phyloP scores from a whole-genome alignment of 1,284 basidiomycete genomes.

The Ganoderma meredithae region DNA sequence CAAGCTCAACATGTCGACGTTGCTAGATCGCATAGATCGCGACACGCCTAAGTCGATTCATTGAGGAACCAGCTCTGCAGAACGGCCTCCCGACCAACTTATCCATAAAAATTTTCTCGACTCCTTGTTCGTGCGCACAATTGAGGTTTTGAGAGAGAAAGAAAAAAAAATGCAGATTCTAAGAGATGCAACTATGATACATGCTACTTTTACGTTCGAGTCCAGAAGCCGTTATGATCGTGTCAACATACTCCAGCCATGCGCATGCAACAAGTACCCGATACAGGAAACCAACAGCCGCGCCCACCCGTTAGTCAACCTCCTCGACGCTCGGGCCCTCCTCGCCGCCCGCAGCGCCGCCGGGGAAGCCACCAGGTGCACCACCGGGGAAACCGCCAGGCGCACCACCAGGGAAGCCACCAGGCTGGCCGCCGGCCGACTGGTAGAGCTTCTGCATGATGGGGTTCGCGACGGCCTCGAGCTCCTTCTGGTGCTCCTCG shows the following conservation, averaged over 20 bases:
- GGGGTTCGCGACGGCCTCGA: constrained; percentile 89
- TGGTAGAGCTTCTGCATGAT: constrained; percentile 96
- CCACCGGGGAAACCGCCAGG: constrained; percentile 54
- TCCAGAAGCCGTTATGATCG: constrained; percentile 31
- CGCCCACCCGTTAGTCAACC: constrained; percentile 65
- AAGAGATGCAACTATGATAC: constrained; percentile 33
- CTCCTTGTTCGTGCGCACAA: background rate
- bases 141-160: constrained; percentile 14
- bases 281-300: constrained; percentile 1
- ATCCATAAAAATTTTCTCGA: too few species aligned
- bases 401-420: constrained; percentile 53
- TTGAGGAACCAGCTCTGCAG: too few species aligned
- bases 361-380: constrained; percentile 42
- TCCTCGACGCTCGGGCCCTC: constrained; percentile 92
- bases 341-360: constrained; percentile 49
- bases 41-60: too few species aligned
- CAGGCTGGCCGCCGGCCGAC: constrained; percentile 70
- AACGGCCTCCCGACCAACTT: too few species aligned
- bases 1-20: too few species aligned
- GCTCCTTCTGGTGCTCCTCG: constrained; percentile 94
- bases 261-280: background rate
- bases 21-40: too few species aligned
- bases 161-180: constrained; percentile 25
- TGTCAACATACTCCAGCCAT: constrained; percentile 18
- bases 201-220: constrained; percentile 32